phyloP scores from a whole-genome alignment of 208 protist genomes.

The Histomonas meleagridis region DNA sequence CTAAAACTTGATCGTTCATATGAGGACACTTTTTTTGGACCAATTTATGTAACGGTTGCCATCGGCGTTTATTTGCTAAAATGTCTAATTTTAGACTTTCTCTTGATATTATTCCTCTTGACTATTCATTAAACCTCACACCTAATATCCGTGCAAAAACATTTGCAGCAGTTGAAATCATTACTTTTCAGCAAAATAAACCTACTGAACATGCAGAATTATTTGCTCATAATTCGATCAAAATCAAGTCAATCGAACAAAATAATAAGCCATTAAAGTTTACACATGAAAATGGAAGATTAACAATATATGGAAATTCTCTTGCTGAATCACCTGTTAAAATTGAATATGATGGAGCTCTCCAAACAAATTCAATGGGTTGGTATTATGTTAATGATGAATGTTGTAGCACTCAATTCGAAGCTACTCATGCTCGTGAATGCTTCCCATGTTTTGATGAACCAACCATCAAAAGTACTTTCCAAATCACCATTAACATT shows the following conservation, averaged over 20 bases:
- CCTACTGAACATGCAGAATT: neutral
- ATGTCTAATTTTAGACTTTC: conserved; percentile 2
- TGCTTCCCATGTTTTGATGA: conserved; percentile 48
- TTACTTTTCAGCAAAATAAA: neutral
- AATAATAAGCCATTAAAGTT: neutral
- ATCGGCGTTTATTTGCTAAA: too few relatives aligned
- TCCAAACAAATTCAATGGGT: neutral
- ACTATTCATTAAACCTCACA: neutral
- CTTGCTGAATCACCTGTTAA: neutral
- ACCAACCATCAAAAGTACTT: conserved; percentile 13
- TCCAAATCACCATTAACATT: neutral
- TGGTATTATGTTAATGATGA: conserved; percentile 21
- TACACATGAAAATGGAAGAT: neutral
- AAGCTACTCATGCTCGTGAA: conserved; percentile 40
- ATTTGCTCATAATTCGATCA: neutral
- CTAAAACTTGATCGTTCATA: too few relatives aligned
- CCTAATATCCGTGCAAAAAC: neutral
- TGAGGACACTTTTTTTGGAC: too few relatives aligned
- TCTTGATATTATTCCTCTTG: neutral
- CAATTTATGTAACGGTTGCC: too few relatives aligned
- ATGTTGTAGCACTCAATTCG: conserved; percentile 39
- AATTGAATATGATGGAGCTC: neutral
- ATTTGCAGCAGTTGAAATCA: neutral
- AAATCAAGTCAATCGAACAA: neutral
- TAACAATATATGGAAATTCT: neutral